Evolutionary conservation across 176 grass and related monocot genomes (phyloP), one percentile per base, ranked within the genome.

Genomic region (Cymbopogon citratus): DNA sequence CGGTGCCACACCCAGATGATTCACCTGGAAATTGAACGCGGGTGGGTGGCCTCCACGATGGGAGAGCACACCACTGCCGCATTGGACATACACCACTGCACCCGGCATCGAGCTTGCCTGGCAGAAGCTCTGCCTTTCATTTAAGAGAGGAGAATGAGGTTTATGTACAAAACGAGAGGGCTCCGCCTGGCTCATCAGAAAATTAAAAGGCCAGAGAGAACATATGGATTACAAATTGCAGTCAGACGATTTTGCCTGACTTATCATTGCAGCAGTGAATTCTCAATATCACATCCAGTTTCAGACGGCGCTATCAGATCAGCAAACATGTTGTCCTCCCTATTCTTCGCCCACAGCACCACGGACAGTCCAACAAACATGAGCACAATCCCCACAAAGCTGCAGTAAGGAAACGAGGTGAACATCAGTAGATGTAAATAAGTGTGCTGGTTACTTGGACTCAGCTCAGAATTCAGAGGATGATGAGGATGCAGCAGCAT

Each of bases 311-410:
- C n/a, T 12, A 14, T 44, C 24, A 81, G 63, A 27, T 76, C 71
- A 28, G 61, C 21, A 23, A 81, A 34, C 84, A 75, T 80, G 24
- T 76, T 70, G 71, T 66, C 85, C 76, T 88, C 85, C 23, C 46
- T 65, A 40, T 81, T 91, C 83, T 91, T 94, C 10, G 89, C 85
- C 87, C 83, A 94, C 26, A 94, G 48, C 63, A 94, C 80, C 26
- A 87, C 54, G 62, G 91, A 89, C n/a, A 94, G 84, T 57, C 92
- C 92, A 33, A 78, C 36, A 81, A 91, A 91, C 92, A 94, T 89
- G 54, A 94, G 87, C 16, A 87, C 51, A 8, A 89, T 85, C 40
- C 88, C 92, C 14, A 74, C 66, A 10, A 82, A 39, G 60, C 89
- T 91, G 92, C 62, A 84, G 48, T 8, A 5, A 48, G 34, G 24